A percentile compares a stretch with the other conserved stretches of the same genome.
phyloP scores from a whole-genome alignment of 768 basidiomycete species.

The Tylopilus balloui region DNA sequence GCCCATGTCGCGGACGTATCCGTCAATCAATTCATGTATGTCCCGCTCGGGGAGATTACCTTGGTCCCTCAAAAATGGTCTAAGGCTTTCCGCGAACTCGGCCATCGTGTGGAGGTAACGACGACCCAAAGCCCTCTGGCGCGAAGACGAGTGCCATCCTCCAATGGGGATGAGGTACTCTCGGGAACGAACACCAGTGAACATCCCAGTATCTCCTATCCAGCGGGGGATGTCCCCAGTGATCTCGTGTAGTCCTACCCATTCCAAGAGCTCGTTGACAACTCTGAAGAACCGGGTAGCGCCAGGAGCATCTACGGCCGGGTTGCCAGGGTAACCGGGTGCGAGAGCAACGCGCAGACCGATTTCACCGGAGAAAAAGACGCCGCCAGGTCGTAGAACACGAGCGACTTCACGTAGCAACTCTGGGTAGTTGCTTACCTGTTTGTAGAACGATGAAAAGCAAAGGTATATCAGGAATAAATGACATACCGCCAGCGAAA shows the following conservation, averaged over 20 bases:
- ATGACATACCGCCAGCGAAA: slow-evolving; percentile 55
- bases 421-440: slow-evolving; percentile 54
- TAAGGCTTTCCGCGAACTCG: slow-evolving; percentile 46
- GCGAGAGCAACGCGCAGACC: slow-evolving; percentile 40
- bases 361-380: slow-evolving; percentile 67
- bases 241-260: slow-evolving; percentile 37
- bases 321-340: slow-evolving; percentile 28
- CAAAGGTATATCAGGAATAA: not conserved
- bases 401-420: slow-evolving; percentile 58
- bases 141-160: slow-evolving; percentile 41
- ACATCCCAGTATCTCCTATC: slow-evolving; percentile 36
- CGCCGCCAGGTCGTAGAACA: slow-evolving; percentile 64
- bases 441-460: slow-evolving; percentile 15
- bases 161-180: slow-evolving; percentile 52
- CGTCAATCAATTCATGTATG: slow-evolving; percentile 38
- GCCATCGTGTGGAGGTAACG: slow-evolving; percentile 37
- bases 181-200: slow-evolving; percentile 37
- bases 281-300: slow-evolving; percentile 34
- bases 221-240: slow-evolving; percentile 36
- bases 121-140: slow-evolving; percentile 38
- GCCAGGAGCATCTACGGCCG: slow-evolving; percentile 22
- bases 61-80: slow-evolving; percentile 41
- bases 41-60: slow-evolving; percentile 35
- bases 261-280: slow-evolving; percentile 39
- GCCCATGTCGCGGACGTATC: slow-evolving; percentile 45